Base-by-base conservation (phyloP, 164 flowering plant genomes). In the Dillenia suffruticosa region DNA sequence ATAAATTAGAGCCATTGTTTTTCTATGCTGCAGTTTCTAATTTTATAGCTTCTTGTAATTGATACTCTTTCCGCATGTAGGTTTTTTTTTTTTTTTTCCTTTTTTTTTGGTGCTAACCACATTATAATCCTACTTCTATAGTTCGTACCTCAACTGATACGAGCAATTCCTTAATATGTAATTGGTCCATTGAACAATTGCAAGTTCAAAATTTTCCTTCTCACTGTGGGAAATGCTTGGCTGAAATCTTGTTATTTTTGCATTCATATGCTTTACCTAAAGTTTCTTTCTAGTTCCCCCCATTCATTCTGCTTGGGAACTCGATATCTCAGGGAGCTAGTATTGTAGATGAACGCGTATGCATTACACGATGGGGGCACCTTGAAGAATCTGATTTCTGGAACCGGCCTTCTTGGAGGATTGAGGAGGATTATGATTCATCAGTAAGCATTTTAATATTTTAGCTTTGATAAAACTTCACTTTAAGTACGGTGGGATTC, bases 261-360 rank as follows among this genome's bases (percentile, higher is more conserved):
- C 2, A 1, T 43, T 15, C 1, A 43, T 12, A 55, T 55, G 2
- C 15, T 19, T 9, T 9, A 9, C 12, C 58, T 56, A 43, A 8
- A 24, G 16, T 44, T 50, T 26, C 22, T 12, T n/a, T 12, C 49
- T 11, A 58, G 17, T 40, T 49, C 22, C n/a, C 51, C 14, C 59
- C 40, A 11, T 14, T 54, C 17, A 46, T 40, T 55, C 43, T 22
- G 15, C 51, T 57, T 13, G 40, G 9, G 24, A 54, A 22, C 54
- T 63, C 62, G n/a, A 48, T 62, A 45, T 76, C 47, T 57, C 77
- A 89, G 97, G 97, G 94, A 58, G 93, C 97, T 63, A 80, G 75
- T n/a, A 89, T 92, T 67, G 76, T 72, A 10, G 96, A 92, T 68
- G 88, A 84, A 72, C 74, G 73, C 44, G 87, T 89, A 2, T 83